Conservation (phyloP, 371 early-diverging fungal genomes). For the Rhizopus stolonifer region DNA sequence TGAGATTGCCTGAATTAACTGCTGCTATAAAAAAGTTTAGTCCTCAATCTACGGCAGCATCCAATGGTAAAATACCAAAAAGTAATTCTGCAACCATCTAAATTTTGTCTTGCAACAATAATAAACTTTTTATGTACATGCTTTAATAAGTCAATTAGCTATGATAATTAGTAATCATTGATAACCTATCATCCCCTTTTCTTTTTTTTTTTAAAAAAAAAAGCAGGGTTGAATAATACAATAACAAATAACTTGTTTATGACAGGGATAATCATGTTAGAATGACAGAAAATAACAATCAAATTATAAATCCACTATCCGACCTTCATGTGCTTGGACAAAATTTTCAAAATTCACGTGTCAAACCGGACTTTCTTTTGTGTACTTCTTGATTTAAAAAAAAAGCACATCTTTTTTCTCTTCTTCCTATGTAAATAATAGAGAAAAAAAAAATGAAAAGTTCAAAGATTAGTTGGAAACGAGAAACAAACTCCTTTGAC, state of each 20-base stretch:
- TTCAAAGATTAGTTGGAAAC: conserved; percentile 13
- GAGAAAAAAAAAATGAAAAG: conserved; percentile 5
- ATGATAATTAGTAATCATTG: too few species aligned
- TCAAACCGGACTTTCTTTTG: conserved; percentile 7
- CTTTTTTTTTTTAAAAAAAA: too few species aligned
- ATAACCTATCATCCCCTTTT: too few species aligned
- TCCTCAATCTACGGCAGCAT: conserved; percentile 20
- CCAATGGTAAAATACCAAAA: conserved; percentile 2
- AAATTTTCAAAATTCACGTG: conserved; percentile 17
- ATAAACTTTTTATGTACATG: too few species aligned
- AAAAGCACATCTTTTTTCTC: conserved; percentile 8
- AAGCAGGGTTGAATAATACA: too few species aligned
- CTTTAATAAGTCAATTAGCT: too few species aligned
- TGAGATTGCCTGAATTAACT: conserved; percentile 57
- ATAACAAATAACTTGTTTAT: too few species aligned
- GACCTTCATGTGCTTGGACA: background rate
- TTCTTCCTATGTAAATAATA: conserved; percentile 7
- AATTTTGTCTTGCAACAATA: background rate
- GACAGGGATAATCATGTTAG: too few species aligned
- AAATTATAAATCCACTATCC: too few species aligned
- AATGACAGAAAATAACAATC: too few species aligned
- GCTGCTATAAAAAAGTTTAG: conserved; percentile 62
- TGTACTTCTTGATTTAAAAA: conserved; percentile 3
- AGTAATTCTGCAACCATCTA: too few species aligned
- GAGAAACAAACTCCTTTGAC: conserved; percentile 24